Percentiles rank a stretch among this genome's conserved stretches.
Evolutionary conservation across 805 yeast species (phyloP).

Genomic region (Spathaspora hagerdaliae): DNA sequence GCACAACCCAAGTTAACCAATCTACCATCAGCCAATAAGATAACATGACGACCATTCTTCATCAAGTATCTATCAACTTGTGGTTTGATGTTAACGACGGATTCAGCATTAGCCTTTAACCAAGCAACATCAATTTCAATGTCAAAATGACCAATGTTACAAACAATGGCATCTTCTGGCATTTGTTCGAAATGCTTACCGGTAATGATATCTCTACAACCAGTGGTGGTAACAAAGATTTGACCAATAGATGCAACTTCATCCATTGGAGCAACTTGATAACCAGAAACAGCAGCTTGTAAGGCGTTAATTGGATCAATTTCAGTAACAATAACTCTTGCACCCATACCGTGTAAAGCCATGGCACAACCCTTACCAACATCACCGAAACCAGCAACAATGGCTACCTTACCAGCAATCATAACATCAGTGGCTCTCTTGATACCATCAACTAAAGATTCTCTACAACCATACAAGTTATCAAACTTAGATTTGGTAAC

Average conservation of each 20-base stretch:
- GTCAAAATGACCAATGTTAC: conserved; percentile 99
- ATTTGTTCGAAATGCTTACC: conserved; percentile 80
- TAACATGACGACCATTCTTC: conserved; percentile 86
- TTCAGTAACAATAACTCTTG: conserved; percentile 96
- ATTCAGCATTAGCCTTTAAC: conserved; percentile 91
- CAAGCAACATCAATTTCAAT: conserved; percentile 99
- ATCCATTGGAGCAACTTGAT: conserved; percentile 92
- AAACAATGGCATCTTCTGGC: conserved; percentile 99
- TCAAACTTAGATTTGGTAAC: conserved; percentile 99
- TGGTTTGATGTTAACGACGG: conserved; percentile 96
- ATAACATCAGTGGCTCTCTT: conserved; percentile 99
- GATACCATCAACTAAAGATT: conserved; percentile 96
- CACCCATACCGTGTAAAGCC: conserved; percentile 99
- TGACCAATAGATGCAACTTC: conserved; percentile 92
- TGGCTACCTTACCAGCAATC: conserved; percentile 99
- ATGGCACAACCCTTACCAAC: conserved; percentile 99
- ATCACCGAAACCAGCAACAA: conserved; percentile 99
- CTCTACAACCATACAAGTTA: conserved; percentile 99
- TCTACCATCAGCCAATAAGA: conserved; percentile 98
- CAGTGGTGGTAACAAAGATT: conserved; percentile 98
- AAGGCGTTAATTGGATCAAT: conserved; percentile 98
- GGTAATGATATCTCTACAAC: conserved; percentile 97
- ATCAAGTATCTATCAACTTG: conserved; percentile 97
- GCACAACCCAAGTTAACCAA: conserved; percentile 99
- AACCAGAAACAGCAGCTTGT: conserved; percentile 99